Base-by-base conservation (phyloP, 2,329 filamentous ascomycete genomes). In the Zymoseptoria brevis region DNA sequence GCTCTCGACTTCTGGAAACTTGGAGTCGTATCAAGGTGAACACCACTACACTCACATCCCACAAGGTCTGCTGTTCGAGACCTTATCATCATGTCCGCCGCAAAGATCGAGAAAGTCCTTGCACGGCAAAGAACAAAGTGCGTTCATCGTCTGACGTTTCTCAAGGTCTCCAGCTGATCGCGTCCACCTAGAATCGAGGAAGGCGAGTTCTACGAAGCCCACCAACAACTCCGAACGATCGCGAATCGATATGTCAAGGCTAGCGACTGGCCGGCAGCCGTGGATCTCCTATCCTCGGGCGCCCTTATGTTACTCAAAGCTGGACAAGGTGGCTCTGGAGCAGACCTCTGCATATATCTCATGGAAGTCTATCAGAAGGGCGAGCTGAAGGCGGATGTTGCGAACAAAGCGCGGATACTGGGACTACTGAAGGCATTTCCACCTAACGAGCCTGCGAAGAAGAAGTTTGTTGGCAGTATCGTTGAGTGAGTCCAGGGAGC, bases 221-320 rank as follows among this genome's bases (percentile, higher is more conserved):
- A 97, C 77, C 94, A 99, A 76, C 94, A 99, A 79, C 90, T 96
- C 66, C 90, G 94, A 63, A 92, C 96, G 57, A 93, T 96, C 67
- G 92, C 92, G 62, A 88, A 90, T 48, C 91, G 95, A 59, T 96
- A 99, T 78, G 86, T 93, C 74, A 97, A 97, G 79, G 82, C 87
- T 50, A 79, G 83, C 62, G 93, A 93, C 81, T 96, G 89, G 83
- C 75, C 81, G 66, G 87, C 90, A 11, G 94, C 95, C 53, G 87
- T 91, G 72, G 89, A 96, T 67, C 88, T 97, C 65, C 83, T 99
- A 65, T 87, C 84, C 74, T 87, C 83, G 65, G 94, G 96, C 63
- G 88, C 93, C 1, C 86, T 89, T 67, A 87, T 92, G 26, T 83
- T 99, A 8, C 83, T 99, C 50, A 88, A 90, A 73, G 92, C 93